These are phyloP conservation scores for Aspergillus biplanus DNA, from an alignment of 495 filamentous ascomycete species.

Conservation along the genomic window DNA sequence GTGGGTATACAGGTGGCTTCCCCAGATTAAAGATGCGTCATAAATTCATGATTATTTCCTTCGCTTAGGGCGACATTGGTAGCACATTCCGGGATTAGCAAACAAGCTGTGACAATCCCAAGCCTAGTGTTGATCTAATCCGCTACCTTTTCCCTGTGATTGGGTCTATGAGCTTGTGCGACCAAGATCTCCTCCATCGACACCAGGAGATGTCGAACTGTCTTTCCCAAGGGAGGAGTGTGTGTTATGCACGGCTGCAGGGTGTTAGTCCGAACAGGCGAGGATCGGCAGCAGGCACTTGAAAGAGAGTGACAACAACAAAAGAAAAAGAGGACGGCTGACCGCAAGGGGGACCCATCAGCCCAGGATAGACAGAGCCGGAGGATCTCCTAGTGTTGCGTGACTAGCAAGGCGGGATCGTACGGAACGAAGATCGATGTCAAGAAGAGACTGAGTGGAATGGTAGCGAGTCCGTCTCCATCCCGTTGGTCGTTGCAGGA, in stretches of 20 bases:
- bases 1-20: constrained; percentile 8
- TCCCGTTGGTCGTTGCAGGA: too few species aligned
- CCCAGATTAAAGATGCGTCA: constrained; percentile 36
- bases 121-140: background rate
- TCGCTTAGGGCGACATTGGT: constrained; percentile 31
- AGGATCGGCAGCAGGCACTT: background rate
- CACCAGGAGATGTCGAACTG: too few species aligned
- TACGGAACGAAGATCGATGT: background rate
- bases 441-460: background rate
- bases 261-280: background rate
- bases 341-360: background rate
- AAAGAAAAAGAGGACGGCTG: background rate
- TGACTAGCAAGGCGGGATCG: background rate
- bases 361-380: background rate
- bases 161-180: background rate
- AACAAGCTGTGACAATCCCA: background rate
- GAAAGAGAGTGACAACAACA: background rate
- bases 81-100: background rate
- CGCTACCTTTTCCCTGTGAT: background rate
- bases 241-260: constrained; percentile 8
- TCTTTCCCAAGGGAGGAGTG: background rate
- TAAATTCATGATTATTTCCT: constrained; percentile 40
- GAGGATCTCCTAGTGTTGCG: background rate
- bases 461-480: too few species aligned
- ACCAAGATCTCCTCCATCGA: too few species aligned